phyloP scores from a whole-genome alignment of 1,284 basidiomycete genomes.

The Apiotrichum laibachii region DNA sequence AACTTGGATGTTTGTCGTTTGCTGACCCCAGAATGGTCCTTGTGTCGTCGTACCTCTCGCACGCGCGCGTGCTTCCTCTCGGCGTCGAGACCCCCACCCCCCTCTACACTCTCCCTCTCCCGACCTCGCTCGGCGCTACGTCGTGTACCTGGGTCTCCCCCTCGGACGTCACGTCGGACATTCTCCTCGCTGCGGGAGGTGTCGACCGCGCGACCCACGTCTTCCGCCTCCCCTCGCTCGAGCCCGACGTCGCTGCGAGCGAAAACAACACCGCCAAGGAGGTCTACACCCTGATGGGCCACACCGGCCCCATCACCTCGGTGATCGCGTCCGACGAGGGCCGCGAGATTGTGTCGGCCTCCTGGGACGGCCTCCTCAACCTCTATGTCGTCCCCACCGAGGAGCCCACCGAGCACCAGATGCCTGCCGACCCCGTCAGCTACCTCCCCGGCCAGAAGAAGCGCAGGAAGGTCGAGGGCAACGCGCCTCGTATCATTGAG shows the following conservation, averaged over 20 bases:
- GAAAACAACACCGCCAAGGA: constrained; percentile 56
- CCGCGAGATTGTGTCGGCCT: constrained; percentile 65
- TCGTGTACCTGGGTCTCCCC: constrained; percentile 63
- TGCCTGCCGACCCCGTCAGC: constrained; percentile 42
- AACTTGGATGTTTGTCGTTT: background rate
- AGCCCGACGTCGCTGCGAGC: constrained; percentile 40
- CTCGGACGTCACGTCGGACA: constrained; percentile 45
- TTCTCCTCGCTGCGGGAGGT: constrained; percentile 67
- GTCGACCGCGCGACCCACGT: constrained; percentile 77
- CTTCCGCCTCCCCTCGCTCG: constrained; percentile 56
- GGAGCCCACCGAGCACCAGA: constrained; percentile 47
- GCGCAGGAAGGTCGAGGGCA: constrained; percentile 56
- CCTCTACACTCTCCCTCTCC: constrained; percentile 47
- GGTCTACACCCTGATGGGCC: constrained; percentile 62
- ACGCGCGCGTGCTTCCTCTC: constrained; percentile 66
- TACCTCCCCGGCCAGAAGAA: constrained; percentile 56
- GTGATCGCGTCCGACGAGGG: constrained; percentile 60
- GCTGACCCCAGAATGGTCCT: constrained; percentile 61
- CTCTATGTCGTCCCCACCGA: constrained; percentile 56
- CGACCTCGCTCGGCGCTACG: constrained; percentile 61
- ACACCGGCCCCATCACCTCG: constrained; percentile 66
- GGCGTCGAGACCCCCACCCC: constrained; percentile 22
- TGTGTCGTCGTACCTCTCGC: constrained; percentile 77
- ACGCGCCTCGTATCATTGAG: constrained; percentile 53
- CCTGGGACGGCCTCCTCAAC: constrained; percentile 77